Percentiles rank a stretch among this genome's conserved stretches.
phyloP scores from a whole-genome alignment of 192 early-diverging fungal species.

The Backusella parvicylindrica region DNA sequence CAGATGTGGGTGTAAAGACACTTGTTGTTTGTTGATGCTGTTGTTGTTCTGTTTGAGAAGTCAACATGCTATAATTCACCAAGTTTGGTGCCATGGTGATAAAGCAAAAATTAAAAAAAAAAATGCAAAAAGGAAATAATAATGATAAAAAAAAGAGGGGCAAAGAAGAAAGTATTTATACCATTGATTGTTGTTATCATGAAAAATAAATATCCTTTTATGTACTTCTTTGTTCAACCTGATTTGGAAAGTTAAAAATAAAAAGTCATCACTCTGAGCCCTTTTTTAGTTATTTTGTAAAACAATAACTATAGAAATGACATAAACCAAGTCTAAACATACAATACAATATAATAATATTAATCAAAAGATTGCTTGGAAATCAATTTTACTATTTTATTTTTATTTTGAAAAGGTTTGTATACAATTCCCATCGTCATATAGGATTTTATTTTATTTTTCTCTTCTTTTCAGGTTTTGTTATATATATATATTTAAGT shows the following conservation, averaged over 20 bases:
- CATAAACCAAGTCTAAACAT: too few species aligned
- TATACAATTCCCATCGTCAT: background rate
- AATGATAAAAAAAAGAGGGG: background rate
- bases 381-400: background rate
- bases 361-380: background rate
- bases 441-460: background rate
- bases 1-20: constrained; percentile 26
- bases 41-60: constrained; percentile 19
- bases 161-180: background rate
- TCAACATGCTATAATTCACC: constrained; percentile 19
- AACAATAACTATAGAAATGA: too few species aligned
- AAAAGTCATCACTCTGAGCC: background rate
- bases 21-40: constrained; percentile 9
- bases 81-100: constrained; percentile 17
- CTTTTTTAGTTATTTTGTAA: too few species aligned
- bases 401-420: constrained; percentile 1
- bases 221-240: background rate
- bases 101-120: background rate
- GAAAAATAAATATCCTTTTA: background rate
- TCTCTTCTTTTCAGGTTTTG: background rate
- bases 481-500: background rate
- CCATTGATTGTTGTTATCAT: background rate
- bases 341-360: too few species aligned
- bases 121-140: background rate
- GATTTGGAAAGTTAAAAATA: background rate